A percentile compares a stretch with the other conserved stretches of the same genome.
Evolutionary conservation across 148 eudicot genomes (phyloP).

Genomic region (Salicornia ramosissima): DNA sequence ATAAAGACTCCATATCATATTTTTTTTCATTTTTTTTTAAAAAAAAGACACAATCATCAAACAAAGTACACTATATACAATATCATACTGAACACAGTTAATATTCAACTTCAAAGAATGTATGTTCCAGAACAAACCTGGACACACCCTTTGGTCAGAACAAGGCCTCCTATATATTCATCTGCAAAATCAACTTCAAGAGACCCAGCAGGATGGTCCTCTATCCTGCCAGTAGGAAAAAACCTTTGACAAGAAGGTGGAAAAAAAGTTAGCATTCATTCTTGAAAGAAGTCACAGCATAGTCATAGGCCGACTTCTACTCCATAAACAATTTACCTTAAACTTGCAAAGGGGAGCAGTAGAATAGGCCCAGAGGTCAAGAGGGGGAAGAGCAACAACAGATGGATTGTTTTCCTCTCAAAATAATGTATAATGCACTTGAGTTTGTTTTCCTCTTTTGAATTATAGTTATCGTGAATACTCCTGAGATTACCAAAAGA

Average conservation of each 20-base stretch:
- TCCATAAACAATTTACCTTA: constrained; percentile 52
- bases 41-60: neutral
- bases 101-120: neutral
- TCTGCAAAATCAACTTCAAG: constrained; percentile 89
- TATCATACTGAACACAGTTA: neutral
- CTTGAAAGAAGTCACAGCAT: neutral
- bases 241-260: constrained; percentile 36
- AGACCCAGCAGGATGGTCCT: constrained; percentile 58
- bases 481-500: constrained; percentile 41
- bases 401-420: constrained; percentile 39
- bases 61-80: neutral
- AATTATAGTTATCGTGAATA: constrained; percentile 46
- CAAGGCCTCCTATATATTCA: constrained; percentile 78
- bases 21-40: too few relatives aligned
- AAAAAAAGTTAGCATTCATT: neutral
- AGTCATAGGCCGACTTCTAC: neutral
- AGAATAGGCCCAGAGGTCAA: constrained; percentile 59
- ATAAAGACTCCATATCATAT: too few relatives aligned
- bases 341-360: constrained; percentile 47
- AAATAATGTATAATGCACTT: constrained; percentile 73
- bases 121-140: constrained; percentile 41
- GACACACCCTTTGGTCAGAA: constrained; percentile 63
- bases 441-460: constrained; percentile 52
- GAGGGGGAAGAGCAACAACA: constrained; percentile 37
- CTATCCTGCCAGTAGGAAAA: constrained; percentile 58